phyloP scores from a whole-genome alignment of 139 green algal species.

The Micractinium sp. region DNA sequence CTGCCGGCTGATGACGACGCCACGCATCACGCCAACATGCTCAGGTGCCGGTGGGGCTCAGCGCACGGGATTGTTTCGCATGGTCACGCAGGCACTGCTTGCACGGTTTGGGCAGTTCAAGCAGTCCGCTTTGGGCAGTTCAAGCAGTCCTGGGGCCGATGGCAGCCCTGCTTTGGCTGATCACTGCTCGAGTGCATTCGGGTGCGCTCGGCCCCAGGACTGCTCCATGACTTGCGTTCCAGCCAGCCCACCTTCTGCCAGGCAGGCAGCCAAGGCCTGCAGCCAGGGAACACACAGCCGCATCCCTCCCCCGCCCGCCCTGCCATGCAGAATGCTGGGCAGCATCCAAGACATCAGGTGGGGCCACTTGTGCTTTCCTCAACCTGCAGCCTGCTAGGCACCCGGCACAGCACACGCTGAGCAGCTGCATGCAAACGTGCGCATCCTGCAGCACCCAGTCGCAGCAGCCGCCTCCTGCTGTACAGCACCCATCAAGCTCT shows the following conservation, averaged over 20 bases:
- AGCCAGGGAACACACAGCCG: no score
- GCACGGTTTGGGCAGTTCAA: no score
- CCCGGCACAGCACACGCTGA: neutral
- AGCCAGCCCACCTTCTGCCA: no score
- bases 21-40: slow-evolving; percentile 19
- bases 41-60: slow-evolving; percentile 39
- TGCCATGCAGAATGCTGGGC: neutral
- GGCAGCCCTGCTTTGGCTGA: no score
- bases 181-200: no score
- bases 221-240: no score
- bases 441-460: neutral
- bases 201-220: no score
- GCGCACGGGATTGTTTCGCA: neutral
- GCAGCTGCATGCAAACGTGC: neutral
- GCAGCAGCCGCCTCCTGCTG: neutral
- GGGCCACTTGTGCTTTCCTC: neutral
- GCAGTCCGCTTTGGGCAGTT: no score
- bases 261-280: no score
- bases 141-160: no score
- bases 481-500: neutral
- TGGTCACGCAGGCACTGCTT: no score
- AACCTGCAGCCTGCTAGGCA: neutral
- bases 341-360: slow-evolving; percentile 25
- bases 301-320: no score
- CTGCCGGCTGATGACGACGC: neutral